Evolutionary conservation across 345 rosid species (phyloP), one percentile per base, ranked within the genome.

Genomic region (Odontarrhena argentea): DNA sequence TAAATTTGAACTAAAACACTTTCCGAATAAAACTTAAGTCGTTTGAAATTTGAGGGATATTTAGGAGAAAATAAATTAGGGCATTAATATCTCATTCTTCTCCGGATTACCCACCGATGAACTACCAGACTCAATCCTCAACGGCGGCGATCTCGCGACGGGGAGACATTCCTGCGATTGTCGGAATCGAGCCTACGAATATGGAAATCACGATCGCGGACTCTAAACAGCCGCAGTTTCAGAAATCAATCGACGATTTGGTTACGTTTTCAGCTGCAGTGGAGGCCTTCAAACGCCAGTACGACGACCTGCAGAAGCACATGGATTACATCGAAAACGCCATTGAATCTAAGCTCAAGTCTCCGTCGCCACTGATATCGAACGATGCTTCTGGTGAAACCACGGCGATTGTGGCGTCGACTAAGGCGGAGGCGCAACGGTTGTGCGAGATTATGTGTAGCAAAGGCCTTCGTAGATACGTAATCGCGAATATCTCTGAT

Each of bases 391-490:
- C 54, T n/a, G 38, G 0, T 32, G 58, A 64, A 10, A 44, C 66
- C 40, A 42, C 55, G 8, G 63, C 38, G 24, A 50, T 24, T 14
- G 47, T 11, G 15, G 51, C 18, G 14, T 55, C 43, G 8, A 35
- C 30, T 52, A 68, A 32, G 43, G 2, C 68, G 38, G 73, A 68
- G 4, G 42, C 38, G 43, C 28, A 55, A 46, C 38, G 83, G 32
- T 78, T 78, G 73, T 71, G 87, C 32, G 58, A 74, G 61, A 49
- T 40, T 41, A 86, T 82, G 88, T 69, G 79, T 44, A 77, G 87
- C 66, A 79, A 76, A 56, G 80, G 77, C 50, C 75, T 91, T 15
- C 86, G 97, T 2, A 80, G 12, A 69, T 86, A 83, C 71, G 35
- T 88, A 4, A 32, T 32, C 4, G 5, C 69, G 24, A 73, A 78